These are phyloP conservation scores for Fennellomyces sp. DNA, from an alignment of 371 early-diverging fungal genomes.

Conservation along the genomic window DNA sequence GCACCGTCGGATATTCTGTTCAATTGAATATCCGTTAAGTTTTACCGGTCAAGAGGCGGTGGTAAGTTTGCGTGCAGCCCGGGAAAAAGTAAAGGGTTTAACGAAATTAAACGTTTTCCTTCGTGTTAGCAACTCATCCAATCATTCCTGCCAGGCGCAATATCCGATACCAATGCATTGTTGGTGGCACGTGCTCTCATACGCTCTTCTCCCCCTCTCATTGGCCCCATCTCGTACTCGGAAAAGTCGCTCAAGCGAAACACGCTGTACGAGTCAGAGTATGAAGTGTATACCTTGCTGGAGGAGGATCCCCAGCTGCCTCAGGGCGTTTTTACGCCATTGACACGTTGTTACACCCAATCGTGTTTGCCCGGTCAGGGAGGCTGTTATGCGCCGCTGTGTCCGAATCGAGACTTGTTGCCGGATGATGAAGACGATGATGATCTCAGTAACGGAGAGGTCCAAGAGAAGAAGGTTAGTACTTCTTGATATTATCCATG, in stretches of 20 bases:
- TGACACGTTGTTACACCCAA: slow-evolving; percentile 36
- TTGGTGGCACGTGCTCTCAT: slow-evolving; percentile 31
- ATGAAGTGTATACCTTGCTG: slow-evolving; percentile 30
- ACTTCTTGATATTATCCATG: too few relatives aligned
- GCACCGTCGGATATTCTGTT: slow-evolving; percentile 22
- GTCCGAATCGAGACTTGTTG: slow-evolving; percentile 26
- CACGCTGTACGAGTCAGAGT: slow-evolving; percentile 35
- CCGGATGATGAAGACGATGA: not conserved
- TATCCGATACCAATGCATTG: slow-evolving; percentile 11
- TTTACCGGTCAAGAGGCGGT: slow-evolving; percentile 38
- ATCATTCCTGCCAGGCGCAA: slow-evolving; percentile 10
- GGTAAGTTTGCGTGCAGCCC: slow-evolving; percentile 16
- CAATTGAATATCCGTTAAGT: slow-evolving; percentile 29
- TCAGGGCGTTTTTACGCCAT: slow-evolving; percentile 31
- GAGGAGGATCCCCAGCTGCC: slow-evolving; percentile 27
- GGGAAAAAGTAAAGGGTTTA: not conserved
- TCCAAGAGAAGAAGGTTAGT: too few relatives aligned
- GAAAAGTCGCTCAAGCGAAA: slow-evolving; percentile 39
- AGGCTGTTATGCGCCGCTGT: slow-evolving; percentile 37
- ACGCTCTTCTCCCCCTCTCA: slow-evolving; percentile 29
- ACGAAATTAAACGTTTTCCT: not conserved
- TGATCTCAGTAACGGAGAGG: not conserved
- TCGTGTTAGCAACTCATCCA: slow-evolving; percentile 14
- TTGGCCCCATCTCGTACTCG: slow-evolving; percentile 31
- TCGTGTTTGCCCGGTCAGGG: slow-evolving; percentile 25